Evolutionary conservation across 1,284 basidiomycete genomes (phyloP).

Genomic region (Papiliotrema flavescens): DNA sequence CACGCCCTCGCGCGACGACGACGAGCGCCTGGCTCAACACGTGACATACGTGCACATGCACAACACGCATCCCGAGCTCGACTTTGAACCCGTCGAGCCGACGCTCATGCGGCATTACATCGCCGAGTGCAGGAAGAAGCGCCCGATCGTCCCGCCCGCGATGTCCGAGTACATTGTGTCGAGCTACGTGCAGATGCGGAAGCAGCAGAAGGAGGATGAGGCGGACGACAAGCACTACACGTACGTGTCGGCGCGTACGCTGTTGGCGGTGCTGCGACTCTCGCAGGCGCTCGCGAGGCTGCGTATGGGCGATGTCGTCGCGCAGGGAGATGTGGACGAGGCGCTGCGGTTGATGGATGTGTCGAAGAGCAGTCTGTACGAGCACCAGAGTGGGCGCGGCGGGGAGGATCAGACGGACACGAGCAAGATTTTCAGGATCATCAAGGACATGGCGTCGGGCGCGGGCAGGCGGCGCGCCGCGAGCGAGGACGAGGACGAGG

Average conservation of each 20-base stretch:
- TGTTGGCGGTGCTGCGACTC: constrained; percentile 90
- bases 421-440: constrained; percentile 81
- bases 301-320: constrained; percentile 75
- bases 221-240: constrained; percentile 82
- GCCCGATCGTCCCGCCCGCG: constrained; percentile 78
- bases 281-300: constrained; percentile 92
- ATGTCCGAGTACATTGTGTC: constrained; percentile 94
- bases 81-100: constrained; percentile 75
- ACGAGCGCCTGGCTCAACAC: constrained; percentile 93
- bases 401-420: constrained; percentile 69
- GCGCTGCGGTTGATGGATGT: constrained; percentile 95
- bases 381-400: constrained; percentile 59
- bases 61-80: constrained; percentile 77
- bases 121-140: constrained; percentile 80
- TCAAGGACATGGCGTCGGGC: constrained; percentile 71
- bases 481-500: constrained; percentile 58
- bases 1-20: constrained; percentile 88
- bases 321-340: constrained; percentile 89
- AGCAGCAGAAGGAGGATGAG: constrained; percentile 86
- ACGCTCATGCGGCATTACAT: constrained; percentile 94
- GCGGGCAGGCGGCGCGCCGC: constrained; percentile 47
- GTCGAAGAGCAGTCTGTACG: constrained; percentile 83
- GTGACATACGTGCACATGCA: constrained; percentile 99
- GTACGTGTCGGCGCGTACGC: constrained; percentile 94
- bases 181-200: constrained; percentile 91